Evolutionary conservation across 2,329 filamentous ascomycete genomes (phyloP).

Genomic region (Nemania abortiva): DNA sequence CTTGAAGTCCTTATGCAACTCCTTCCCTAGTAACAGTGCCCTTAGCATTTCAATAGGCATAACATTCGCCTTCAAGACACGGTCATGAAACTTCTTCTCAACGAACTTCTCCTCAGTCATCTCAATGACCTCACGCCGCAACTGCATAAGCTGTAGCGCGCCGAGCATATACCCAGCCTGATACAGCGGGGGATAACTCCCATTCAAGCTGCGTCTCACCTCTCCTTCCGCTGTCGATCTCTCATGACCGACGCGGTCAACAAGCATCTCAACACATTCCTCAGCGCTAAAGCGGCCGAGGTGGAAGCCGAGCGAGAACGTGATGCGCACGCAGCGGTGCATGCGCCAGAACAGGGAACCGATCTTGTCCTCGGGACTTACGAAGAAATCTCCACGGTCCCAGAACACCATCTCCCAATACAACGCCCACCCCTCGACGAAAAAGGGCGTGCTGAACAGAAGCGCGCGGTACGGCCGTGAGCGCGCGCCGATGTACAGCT

Average conservation of each 20-base stretch:
- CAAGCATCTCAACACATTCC: conserved; percentile 68
- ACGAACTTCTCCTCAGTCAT: conserved; percentile 49
- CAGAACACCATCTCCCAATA: conserved; percentile 73
- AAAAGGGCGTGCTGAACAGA: conserved; percentile 69
- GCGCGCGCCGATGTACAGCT: conserved; percentile 62
- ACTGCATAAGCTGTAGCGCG: conserved; percentile 65
- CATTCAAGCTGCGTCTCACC: conserved; percentile 67
- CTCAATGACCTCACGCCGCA: conserved; percentile 63
- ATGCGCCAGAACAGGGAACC: conserved; percentile 73
- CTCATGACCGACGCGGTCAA: conserved; percentile 69
- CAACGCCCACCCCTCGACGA: conserved; percentile 71
- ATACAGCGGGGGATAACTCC: conserved; percentile 68
- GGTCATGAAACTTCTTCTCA: conserved; percentile 69
- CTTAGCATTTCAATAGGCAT: conserved; percentile 68
- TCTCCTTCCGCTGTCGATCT: conserved; percentile 70
- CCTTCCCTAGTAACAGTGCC: conserved; percentile 59
- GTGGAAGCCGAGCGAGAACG: conserved; percentile 70
- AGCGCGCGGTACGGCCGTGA: conserved; percentile 59
- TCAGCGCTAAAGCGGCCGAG: conserved; percentile 65
- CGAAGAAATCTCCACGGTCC: conserved; percentile 64
- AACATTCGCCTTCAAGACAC: conserved; percentile 61
- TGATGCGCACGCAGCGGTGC: conserved; percentile 70
- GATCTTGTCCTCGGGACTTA: conserved; percentile 63
- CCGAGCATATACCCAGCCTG: conserved; percentile 72
- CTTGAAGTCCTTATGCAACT: conserved; percentile 59